These are phyloP conservation scores for Melaleuca alternifolia DNA, from an alignment of 345 rosid genomes.

Conservation along the genomic window DNA sequence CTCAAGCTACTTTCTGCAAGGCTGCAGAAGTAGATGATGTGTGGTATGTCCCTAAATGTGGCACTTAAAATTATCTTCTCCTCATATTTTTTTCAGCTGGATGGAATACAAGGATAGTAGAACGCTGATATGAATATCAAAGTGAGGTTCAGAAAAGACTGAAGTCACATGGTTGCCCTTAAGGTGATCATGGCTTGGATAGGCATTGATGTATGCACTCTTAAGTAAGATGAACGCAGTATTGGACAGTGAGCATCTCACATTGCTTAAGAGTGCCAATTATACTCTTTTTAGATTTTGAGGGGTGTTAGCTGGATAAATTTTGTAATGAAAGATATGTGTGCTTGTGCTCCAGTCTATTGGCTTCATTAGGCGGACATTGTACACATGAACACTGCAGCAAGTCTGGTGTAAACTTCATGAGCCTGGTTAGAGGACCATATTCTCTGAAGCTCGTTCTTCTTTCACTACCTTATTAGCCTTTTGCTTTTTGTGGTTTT, in stretches of 20 bases:
- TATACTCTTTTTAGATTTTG: neutral
- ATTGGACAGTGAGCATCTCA: neutral
- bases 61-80: neutral
- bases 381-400: neutral
- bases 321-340: neutral
- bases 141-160: neutral
- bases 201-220: neutral
- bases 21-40: constrained; percentile 65
- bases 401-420: neutral
- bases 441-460: neutral
- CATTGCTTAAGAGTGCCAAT: neutral
- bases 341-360: neutral
- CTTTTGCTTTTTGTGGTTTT: constrained; percentile 2
- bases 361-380: neutral
- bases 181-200: neutral
- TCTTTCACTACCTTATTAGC: neutral
- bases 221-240: neutral
- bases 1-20: constrained; percentile 63
- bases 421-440: neutral
- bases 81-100: neutral
- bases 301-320: neutral
- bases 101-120: neutral
- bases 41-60: constrained; percentile 36
- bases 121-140: neutral
- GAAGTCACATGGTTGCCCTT: neutral